Conservation (phyloP, 2,329 filamentous ascomycete species). For the Neurospora sp. region DNA sequence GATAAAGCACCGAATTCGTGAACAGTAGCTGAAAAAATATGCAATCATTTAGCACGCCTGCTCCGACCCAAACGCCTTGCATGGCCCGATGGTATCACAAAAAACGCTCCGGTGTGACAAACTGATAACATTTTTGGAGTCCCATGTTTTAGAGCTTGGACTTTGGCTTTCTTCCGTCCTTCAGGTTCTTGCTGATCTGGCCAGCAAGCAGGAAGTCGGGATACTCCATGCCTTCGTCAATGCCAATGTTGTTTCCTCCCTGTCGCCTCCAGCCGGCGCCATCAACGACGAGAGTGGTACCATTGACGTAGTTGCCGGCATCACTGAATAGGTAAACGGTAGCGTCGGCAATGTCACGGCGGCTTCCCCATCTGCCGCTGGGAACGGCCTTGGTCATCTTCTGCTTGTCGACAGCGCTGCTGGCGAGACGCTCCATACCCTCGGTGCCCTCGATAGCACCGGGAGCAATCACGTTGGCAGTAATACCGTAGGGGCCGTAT, state of each 20-base stretch:
- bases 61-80: neutral
- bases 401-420: slow-evolving; percentile 24
- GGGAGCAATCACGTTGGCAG: slow-evolving; percentile 80
- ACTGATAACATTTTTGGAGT: neutral
- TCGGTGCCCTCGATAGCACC: slow-evolving; percentile 82
- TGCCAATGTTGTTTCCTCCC: slow-evolving; percentile 34
- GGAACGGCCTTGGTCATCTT: slow-evolving; percentile 46
- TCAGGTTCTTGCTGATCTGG: slow-evolving; percentile 29
- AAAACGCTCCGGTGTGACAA: neutral
- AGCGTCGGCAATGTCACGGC: slow-evolving; percentile 85
- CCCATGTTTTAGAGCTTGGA: slow-evolving; percentile 13
- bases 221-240: slow-evolving; percentile 39
- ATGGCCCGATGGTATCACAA: neutral
- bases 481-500: slow-evolving; percentile 78
- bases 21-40: neutral
- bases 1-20: neutral
- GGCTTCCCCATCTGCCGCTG: slow-evolving; percentile 62
- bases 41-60: neutral
- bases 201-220: slow-evolving; percentile 38
- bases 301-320: slow-evolving; percentile 77
- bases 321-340: slow-evolving; percentile 85
- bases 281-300: slow-evolving; percentile 67
- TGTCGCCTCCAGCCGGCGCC: slow-evolving; percentile 48
- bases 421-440: slow-evolving; percentile 56
- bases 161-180: slow-evolving; percentile 27